Evolutionary conservation across 345 rosid species (phyloP), one percentile per base, ranked within the genome.

Genomic region (Eucalyptus melliodora): DNA sequence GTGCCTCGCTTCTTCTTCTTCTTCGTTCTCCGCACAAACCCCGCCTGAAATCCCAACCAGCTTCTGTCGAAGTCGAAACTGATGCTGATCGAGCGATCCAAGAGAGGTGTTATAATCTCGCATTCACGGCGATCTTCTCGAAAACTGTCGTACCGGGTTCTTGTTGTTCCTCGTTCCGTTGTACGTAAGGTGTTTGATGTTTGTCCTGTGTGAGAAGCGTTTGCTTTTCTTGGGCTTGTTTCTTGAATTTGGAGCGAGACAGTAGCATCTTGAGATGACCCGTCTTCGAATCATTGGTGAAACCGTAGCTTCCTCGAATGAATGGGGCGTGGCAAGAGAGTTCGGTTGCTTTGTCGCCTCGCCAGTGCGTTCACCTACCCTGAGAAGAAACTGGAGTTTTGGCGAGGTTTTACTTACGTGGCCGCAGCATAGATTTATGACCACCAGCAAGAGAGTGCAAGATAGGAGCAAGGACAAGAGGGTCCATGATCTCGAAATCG

Each of bases 71-170:
- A 56, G 62, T 56, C 62, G 30, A 8, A 65, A 16, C 10, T n/a
- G 77, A 15, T 65, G 77, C 77, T 16, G 40, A n/a, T 65, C 77
- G 77, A 65, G 21, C 3, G 77, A 65, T 7, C 77, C 40, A 0
- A 65, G 37, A 13, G 11, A 8, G 77, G 77, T 8, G 40, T 0
- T n/a, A 53, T 53, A n/a, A n/a, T 65, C 37, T 31, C 31, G 40
- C 40, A 16, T 65, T n/a, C 37, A 65, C 77, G 11, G 40, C 19
- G 11, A 65, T 65, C 77, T 62, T 62, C 69, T 30, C 69, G 69
- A 62, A 62, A 27, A 30, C 4, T n/a, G 0, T 4, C 40, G 21
- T 65, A 1, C 1, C 1, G 37, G 37, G 11, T 15, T 65, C 77
- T n/a, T n/a, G 77, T 16, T n/a, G 34, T 65, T n/a, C 40, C 40